A percentile compares a stretch with the other conserved stretches of the same genome.
Evolutionary conservation across 1,139 yeast species (phyloP).

Genomic region (Groenewaldozyma sp.): DNA sequence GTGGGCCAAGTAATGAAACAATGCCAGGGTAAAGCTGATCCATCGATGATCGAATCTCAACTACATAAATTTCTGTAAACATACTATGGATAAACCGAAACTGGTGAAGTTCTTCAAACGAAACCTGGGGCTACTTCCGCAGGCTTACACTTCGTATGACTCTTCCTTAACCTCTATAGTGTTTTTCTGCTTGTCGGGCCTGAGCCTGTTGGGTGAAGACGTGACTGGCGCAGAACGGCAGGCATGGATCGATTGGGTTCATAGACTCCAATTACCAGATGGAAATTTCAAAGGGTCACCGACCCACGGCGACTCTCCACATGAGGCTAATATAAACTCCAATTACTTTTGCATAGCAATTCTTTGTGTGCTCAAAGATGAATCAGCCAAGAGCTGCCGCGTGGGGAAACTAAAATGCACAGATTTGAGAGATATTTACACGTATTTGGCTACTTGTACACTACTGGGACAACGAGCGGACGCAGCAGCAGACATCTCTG

Average conservation of each 20-base stretch:
- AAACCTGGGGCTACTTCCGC: slow-evolving; percentile 29
- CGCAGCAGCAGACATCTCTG: slow-evolving; percentile 50
- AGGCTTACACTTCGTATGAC: slow-evolving; percentile 35
- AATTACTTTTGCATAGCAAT: slow-evolving; percentile 39
- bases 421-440: too few species aligned
- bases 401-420: too few species aligned
- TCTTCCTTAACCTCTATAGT: slow-evolving; percentile 56
- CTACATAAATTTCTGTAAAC: not conserved
- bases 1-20: slow-evolving; percentile 80
- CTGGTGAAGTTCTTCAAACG: slow-evolving; percentile 26
- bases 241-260: slow-evolving; percentile 39
- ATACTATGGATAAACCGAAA: slow-evolving; percentile 6
- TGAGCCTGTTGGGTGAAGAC: slow-evolving; percentile 39
- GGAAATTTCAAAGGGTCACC: slow-evolving; percentile 45
- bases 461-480: too few species aligned
- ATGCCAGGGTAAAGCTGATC: slow-evolving; percentile 46
- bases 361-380: slow-evolving; percentile 41
- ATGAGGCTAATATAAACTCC: slow-evolving; percentile 58
- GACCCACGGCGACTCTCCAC: slow-evolving; percentile 27
- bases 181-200: slow-evolving; percentile 59
- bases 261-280: slow-evolving; percentile 37
- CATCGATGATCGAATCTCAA: slow-evolving; percentile 11
- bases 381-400: slow-evolving; percentile 36
- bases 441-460: slow-evolving; percentile 43
- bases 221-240: slow-evolving; percentile 18